Conservation (phyloP, 2,329 filamentous ascomycete genomes). For the Alternaria sp. region DNA sequence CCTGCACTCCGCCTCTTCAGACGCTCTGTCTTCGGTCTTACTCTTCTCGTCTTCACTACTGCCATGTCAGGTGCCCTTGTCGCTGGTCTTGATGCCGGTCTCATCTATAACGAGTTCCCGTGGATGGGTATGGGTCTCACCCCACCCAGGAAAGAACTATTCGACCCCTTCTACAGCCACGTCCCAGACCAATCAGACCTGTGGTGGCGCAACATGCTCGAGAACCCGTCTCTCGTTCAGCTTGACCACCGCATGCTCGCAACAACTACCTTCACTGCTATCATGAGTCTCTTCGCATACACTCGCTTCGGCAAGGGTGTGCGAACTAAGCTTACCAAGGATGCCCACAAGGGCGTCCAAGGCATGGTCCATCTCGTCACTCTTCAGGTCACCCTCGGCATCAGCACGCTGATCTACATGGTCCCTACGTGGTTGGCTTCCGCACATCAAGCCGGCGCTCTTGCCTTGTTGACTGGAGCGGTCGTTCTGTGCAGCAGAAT, state of each 20-base stretch:
- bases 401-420: slow-evolving; percentile 90
- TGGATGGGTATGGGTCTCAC: slow-evolving; percentile 87
- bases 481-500: slow-evolving; percentile 73
- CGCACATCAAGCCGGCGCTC: slow-evolving; percentile 87
- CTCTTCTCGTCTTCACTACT: slow-evolving; percentile 81
- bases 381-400: slow-evolving; percentile 84
- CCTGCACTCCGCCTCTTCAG: slow-evolving; percentile 77
- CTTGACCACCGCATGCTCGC: slow-evolving; percentile 94
- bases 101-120: slow-evolving; percentile 99
- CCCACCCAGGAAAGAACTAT: slow-evolving; percentile 82
- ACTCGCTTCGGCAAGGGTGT: slow-evolving; percentile 71
- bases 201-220: slow-evolving; percentile 96
- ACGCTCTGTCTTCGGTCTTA: slow-evolving; percentile 72
- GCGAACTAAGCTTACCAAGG: slow-evolving; percentile 61
- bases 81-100: slow-evolving; percentile 90
- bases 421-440: slow-evolving; percentile 88
- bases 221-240: slow-evolving; percentile 95
- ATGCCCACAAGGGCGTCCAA: slow-evolving; percentile 73
- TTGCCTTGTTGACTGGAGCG: slow-evolving; percentile 83
- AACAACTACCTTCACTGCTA: slow-evolving; percentile 81
- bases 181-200: slow-evolving; percentile 79
- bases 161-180: slow-evolving; percentile 84
- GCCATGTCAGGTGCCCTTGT: slow-evolving; percentile 94
- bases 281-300: slow-evolving; percentile 82
- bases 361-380: slow-evolving; percentile 84